These are phyloP conservation scores for Fusarium sororula DNA, from an alignment of 2,329 filamentous ascomycete species.

Conservation along the genomic window DNA sequence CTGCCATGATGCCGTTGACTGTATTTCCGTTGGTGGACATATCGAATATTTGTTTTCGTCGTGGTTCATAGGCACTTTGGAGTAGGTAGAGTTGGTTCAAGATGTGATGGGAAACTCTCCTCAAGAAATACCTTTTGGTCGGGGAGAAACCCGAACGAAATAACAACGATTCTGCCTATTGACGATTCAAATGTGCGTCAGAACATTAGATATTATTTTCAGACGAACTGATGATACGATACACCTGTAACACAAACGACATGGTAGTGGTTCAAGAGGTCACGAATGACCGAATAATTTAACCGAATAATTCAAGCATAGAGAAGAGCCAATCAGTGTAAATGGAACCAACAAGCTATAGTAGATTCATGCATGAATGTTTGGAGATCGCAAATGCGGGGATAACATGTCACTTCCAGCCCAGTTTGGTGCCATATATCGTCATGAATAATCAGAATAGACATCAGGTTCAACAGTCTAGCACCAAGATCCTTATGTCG, in stretches of 20 bases:
- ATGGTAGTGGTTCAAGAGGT: not conserved
- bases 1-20: not conserved
- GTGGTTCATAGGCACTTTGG: not conserved
- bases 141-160: slow-evolving; percentile 1
- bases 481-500: not conserved
- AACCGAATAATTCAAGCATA: not conserved
- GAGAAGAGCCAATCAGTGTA: not conserved
- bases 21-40: slow-evolving; percentile 8
- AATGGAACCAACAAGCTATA: not conserved
- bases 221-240: not conserved
- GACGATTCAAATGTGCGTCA: not conserved
- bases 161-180: too few species aligned
- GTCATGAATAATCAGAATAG: not conserved
- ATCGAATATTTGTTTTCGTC: not conserved
- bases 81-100: not conserved
- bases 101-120: not conserved
- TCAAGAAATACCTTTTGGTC: slow-evolving; percentile 1
- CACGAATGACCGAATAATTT: slow-evolving; percentile 3
- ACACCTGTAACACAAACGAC: not conserved
- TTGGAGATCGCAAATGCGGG: not conserved
- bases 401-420: not conserved
- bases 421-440: not conserved
- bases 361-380: not conserved
- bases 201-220: too few species aligned
- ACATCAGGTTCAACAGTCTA: not conserved